Base-by-base conservation (phyloP, 345 rosid species). In the Hevea brasiliensis region DNA sequence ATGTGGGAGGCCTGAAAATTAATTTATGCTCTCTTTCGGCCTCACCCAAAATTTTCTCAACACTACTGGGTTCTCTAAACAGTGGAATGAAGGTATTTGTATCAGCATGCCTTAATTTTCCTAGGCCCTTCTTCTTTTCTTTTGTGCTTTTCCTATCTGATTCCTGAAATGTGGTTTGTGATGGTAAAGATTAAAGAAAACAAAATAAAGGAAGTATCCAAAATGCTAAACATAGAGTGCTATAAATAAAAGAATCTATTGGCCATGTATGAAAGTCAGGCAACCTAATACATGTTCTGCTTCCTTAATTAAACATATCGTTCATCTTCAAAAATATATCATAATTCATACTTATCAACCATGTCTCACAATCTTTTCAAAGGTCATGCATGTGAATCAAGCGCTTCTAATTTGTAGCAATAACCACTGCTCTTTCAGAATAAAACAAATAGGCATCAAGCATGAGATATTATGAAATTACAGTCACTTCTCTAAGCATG, bases 41-140 rank as follows among this genome's bases (percentile, higher is more conserved):
- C 63, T 96, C 99, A 67, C 85, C 95, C 63, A 96, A 81, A 56
- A 96, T 96, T 82, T 90, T 84, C 83, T 96, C 99, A 45, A 96
- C 86, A 78, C 98, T 96, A 75, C 98, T 96, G 0, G 99, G 97
- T 77, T 81, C 84, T 77, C 89, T 88, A 77, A 93, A 91, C 51
- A 84, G 80, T 7, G 98, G 98, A 77, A 93, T 88, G 80, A 91
- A 90, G 64, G 97, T 88, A 80, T 85, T 89, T 72, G 84, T 85
- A 84, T 93, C 89, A 59, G 94, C 92, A 82, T 79, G 83, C 67
- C 82, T 88, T 59, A 71, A 76, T 71, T 85, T 87, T 62, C 83
- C 88, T 12, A 83, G 68, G 32, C 89, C 91, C 76, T 88, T 86
- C 86, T 82, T 91, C 87, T 91, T 91, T 74, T 88, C 88, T 81